Evolutionary conservation across 305 asterid genomes (phyloP).

Genomic region (Ajuga reptans): DNA sequence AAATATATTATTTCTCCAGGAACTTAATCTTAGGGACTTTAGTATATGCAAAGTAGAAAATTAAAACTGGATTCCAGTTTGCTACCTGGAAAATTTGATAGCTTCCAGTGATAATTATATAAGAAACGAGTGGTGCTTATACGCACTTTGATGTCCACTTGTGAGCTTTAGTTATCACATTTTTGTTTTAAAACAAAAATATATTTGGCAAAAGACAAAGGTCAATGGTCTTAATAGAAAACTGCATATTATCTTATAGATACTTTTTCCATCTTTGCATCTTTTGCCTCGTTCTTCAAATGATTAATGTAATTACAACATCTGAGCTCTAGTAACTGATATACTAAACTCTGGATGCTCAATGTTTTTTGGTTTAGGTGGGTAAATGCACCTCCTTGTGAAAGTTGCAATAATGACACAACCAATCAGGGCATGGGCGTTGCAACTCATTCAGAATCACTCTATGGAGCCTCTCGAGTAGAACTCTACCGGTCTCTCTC

Average conservation of each 20-base stretch:
- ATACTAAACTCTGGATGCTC: slow-evolving; percentile 6
- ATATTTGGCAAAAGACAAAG: background rate
- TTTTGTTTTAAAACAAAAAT: slow-evolving; percentile 6
- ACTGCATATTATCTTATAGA: slow-evolving; percentile 1
- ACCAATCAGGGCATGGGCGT: slow-evolving; percentile 63
- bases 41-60: background rate
- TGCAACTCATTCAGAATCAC: slow-evolving; percentile 54
- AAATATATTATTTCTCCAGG: background rate
- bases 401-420: slow-evolving; percentile 62
- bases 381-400: slow-evolving; percentile 92
- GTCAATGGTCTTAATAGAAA: background rate
- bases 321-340: slow-evolving; percentile 19
- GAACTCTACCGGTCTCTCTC: slow-evolving; percentile 65
- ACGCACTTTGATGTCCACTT: slow-evolving; percentile 1
- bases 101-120: background rate
- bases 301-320: slow-evolving; percentile 6
- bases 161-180: background rate
- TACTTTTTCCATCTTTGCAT: slow-evolving; percentile 1
- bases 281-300: slow-evolving; percentile 10
- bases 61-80: background rate
- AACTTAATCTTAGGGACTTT: slow-evolving; percentile 1
- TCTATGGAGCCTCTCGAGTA: slow-evolving; percentile 69
- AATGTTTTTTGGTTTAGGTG: slow-evolving; percentile 48
- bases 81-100: slow-evolving; percentile 17
- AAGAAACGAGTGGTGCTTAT: slow-evolving; percentile 9